Base-by-base conservation (phyloP, 2,329 filamentous ascomycete genomes). In the Cladosporium velox region DNA sequence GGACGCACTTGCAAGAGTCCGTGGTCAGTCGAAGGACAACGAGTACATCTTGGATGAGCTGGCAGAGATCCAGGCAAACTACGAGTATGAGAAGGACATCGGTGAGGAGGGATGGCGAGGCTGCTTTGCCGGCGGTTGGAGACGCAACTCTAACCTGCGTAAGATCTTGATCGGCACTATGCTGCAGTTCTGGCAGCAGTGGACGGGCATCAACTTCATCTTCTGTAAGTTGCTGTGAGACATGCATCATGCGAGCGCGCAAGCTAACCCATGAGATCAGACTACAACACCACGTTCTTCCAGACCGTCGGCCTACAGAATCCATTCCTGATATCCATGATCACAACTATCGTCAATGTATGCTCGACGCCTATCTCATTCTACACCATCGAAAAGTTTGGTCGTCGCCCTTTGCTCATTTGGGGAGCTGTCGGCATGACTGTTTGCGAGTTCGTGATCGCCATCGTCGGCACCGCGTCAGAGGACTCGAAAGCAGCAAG, bases 131-230 rank as follows among this genome's bases (percentile, higher is more conserved):
- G 86, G 87, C 54, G 82, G 81, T 59, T 75, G 86, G 67, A 78
- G 81, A 64, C 80, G 84, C 26, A 84, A 82, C 75, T 84, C 81
- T 66, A 83, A 84, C 68, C 70, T 80, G n/a, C 80, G 82, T 59
- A 82, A 82, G 59, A 76, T 81, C 47, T 73, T 82, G 65, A 79
- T 84, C 52, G 82, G 82, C 35, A 78, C 79, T 52, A 71, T 76
- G 1, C 71, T 83, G 8, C 82, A 84, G 67, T 82, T 82, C 78
- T 79, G 82, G 74, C 82, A 84, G 70, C 82, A 84, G 70, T 81
- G 86, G 86, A 93, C 91, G n/a, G 92, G 92, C 81, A 91, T 96
- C 80, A 96, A 96, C 85, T 96, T 95, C 81, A 92, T 96, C 83
- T 95, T 78, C 71, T 78, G 63, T 65, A 24, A 52, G 63, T 65